Evolutionary conservation across 352 stramenopile species (phyloP).

Genomic region (Phytophthora tubulina): DNA sequence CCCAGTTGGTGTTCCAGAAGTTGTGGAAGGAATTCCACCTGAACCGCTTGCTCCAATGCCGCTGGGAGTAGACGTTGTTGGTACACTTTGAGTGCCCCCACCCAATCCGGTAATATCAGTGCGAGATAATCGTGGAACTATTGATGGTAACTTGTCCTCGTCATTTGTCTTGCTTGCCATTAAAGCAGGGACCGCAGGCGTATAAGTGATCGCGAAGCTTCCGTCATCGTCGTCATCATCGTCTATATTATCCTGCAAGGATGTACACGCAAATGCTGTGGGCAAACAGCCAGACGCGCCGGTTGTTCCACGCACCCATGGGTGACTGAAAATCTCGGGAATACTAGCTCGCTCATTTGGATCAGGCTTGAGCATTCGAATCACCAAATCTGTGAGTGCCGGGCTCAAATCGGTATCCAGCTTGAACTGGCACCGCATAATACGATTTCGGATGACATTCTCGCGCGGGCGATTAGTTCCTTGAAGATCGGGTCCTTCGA

Average conservation of each 20-base stretch:
- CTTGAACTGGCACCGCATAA: constrained; percentile 90
- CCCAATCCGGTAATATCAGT: constrained; percentile 38
- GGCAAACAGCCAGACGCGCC: constrained; percentile 43
- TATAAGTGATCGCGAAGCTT: constrained; percentile 64
- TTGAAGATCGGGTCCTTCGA: constrained; percentile 83
- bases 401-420: constrained; percentile 77
- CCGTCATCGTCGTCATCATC: constrained; percentile 58
- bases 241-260: constrained; percentile 38
- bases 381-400: constrained; percentile 75
- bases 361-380: constrained; percentile 84
- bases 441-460: constrained; percentile 87
- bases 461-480: constrained; percentile 80
- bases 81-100: constrained; percentile 6
- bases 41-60: constrained; percentile 3
- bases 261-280: constrained; percentile 29
- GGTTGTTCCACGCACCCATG: constrained; percentile 72
- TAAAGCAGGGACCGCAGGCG: constrained; percentile 42
- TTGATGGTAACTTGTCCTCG: constrained; percentile 72
- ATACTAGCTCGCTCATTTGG: constrained; percentile 85
- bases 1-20: constrained; percentile 46
- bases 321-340: constrained; percentile 87
- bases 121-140: constrained; percentile 57
- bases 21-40: constrained; percentile 18
- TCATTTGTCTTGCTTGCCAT: constrained; percentile 34
- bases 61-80: constrained; percentile 10